Conservation (phyloP, 1,139 yeast genomes). For the Yarrowia galli region DNA sequence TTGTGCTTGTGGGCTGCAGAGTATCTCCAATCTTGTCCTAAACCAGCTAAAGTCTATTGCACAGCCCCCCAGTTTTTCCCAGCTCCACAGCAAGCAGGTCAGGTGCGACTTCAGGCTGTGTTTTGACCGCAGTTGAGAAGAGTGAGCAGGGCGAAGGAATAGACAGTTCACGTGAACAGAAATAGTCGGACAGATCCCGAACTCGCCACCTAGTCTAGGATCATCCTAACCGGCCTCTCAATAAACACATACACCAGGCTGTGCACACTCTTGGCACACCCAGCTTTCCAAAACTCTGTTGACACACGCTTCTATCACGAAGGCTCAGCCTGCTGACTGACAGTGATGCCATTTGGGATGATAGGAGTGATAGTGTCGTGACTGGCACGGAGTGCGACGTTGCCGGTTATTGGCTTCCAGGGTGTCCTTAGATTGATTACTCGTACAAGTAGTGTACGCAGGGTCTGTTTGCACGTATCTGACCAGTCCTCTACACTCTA, state of each 20-base stretch:
- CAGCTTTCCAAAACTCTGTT: slow-evolving; percentile 11
- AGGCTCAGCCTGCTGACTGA: slow-evolving; percentile 16
- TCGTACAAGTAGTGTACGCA: no score
- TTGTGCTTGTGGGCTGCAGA: slow-evolving; percentile 16
- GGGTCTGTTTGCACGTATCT: no score
- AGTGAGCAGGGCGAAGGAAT: no score
- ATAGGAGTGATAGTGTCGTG: not conserved
- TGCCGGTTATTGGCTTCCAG: not conserved
- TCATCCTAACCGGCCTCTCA: not conserved
- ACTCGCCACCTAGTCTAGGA: not conserved
- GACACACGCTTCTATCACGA: slow-evolving; percentile 9
- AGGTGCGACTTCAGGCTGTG: not conserved
- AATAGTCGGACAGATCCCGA: no score
- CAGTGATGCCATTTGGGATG: not conserved
- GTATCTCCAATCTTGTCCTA: slow-evolving; percentile 13
- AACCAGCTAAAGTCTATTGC: slow-evolving; percentile 9
- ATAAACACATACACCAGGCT: slow-evolving; percentile 1
- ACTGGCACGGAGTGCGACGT: not conserved
- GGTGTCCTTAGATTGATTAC: no score
- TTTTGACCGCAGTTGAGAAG: not conserved
- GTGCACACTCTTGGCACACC: slow-evolving; percentile 19
- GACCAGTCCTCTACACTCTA: no score
- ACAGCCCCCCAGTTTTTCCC: slow-evolving; percentile 19
- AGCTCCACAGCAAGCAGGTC: not conserved
- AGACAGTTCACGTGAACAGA: no score